Percentiles rank a stretch among this genome's conserved stretches.
Conservation (phyloP, 129 eudicot genomes). For the Pittosporum tobira region DNA sequence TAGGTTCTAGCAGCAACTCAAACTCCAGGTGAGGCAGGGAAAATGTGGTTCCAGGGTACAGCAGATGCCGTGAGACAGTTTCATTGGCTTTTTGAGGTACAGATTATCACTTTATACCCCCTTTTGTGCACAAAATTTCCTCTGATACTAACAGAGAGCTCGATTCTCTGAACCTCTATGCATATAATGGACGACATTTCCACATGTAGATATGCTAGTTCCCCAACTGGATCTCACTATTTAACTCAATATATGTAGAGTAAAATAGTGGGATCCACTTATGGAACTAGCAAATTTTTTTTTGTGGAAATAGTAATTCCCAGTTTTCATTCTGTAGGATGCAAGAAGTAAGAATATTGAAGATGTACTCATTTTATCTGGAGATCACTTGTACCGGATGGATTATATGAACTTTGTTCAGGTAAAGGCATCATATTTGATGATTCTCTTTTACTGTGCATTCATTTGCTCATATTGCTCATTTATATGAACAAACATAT, state of each 20-base stretch:
- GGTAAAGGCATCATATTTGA: conserved; percentile 21
- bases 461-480: not conserved
- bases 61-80: conserved; percentile 98
- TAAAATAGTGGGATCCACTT: too few species aligned
- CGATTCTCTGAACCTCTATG: too few species aligned
- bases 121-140: too few species aligned
- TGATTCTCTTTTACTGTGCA: not conserved
- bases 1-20: conserved; percentile 96
- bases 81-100: conserved; percentile 96
- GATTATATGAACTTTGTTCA: conserved; percentile 94
- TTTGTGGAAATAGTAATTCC: too few species aligned
- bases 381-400: conserved; percentile 97
- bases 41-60: conserved; percentile 94
- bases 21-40: conserved; percentile 89
- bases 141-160: too few species aligned
- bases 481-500: not conserved
- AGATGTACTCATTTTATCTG: conserved; percentile 87
- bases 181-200: not conserved
- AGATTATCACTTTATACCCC: not conserved
- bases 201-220: too few species aligned
- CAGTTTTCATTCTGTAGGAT: conserved; percentile 39
- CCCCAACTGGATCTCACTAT: too few species aligned
- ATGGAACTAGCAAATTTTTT: too few species aligned
- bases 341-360: conserved; percentile 91
- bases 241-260: too few species aligned